Conservation (phyloP, 768 basidiomycete genomes). For the Boletus sp. region DNA sequence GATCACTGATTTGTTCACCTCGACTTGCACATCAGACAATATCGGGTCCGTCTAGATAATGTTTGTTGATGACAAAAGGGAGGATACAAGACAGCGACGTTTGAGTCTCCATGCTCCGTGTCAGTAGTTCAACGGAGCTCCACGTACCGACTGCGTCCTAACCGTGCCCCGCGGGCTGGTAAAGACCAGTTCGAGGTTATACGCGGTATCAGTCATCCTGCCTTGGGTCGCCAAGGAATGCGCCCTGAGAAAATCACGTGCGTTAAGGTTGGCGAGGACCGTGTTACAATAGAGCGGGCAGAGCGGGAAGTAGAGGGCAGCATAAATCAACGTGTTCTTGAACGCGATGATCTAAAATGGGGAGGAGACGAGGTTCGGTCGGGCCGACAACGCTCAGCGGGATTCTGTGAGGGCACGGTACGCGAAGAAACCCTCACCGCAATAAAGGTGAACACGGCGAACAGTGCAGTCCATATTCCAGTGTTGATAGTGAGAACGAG, state of each 20-base stretch:
- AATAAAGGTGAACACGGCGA: background rate
- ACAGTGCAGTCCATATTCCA: conserved; percentile 14
- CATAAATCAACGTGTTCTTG: too few species aligned
- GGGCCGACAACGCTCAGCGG: too few species aligned
- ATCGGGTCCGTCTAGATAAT: background rate
- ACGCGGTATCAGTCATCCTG: background rate
- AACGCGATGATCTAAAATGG: background rate
- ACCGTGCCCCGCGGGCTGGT: background rate
- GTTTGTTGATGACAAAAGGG: background rate
- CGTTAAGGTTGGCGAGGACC: too few species aligned
- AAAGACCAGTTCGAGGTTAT: background rate
- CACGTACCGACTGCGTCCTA: too few species aligned
- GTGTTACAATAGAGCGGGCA: too few species aligned
- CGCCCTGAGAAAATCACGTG: background rate
- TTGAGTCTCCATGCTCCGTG: background rate
- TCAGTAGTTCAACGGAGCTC: too few species aligned
- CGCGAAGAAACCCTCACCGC: background rate
- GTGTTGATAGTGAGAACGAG: conserved; percentile 11
- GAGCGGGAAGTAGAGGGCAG: too few species aligned
- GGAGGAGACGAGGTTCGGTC: background rate
- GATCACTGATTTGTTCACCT: background rate
- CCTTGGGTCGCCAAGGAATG: background rate
- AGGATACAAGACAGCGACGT: too few species aligned
- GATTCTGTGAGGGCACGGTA: background rate
- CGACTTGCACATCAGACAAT: background rate